Percentiles rank a stretch among this genome's conserved stretches.
These are phyloP conservation scores for Trypanosoma vivax DNA, from an alignment of 208 protist genomes.

Conservation along the genomic window DNA sequence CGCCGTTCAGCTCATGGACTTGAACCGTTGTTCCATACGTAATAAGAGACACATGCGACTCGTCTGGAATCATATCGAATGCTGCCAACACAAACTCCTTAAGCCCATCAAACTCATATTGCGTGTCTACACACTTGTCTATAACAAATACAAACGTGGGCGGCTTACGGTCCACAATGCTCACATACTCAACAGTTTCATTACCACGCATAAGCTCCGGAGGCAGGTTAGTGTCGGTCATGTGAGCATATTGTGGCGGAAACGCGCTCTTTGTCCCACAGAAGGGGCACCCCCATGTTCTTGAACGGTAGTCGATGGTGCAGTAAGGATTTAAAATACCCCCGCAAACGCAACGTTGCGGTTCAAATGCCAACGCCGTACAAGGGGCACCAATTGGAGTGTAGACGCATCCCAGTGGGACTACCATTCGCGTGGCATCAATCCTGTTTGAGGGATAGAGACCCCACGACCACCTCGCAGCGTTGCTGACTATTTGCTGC, in stretches of 20 bases:
- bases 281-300: slow-evolving; percentile 93
- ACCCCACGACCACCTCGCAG: slow-evolving; percentile 93
- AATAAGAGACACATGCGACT: slow-evolving; percentile 94
- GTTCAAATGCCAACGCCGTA: slow-evolving; percentile 89
- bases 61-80: slow-evolving; percentile 90
- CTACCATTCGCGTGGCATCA: slow-evolving; percentile 92
- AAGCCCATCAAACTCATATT: slow-evolving; percentile 90
- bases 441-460: slow-evolving; percentile 91
- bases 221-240: slow-evolving; percentile 86
- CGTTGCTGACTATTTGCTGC: slow-evolving; percentile 8
- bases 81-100: slow-evolving; percentile 91
- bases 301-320: slow-evolving; percentile 47
- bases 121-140: slow-evolving; percentile 94
- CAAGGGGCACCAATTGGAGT: slow-evolving; percentile 91
- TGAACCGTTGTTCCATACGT: slow-evolving; percentile 96
- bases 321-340: slow-evolving; percentile 94
- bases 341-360: slow-evolving; percentile 91
- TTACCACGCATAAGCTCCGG: slow-evolving; percentile 86
- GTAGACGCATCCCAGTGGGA: slow-evolving; percentile 95
- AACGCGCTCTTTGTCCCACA: slow-evolving; percentile 92
- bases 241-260: slow-evolving; percentile 92
- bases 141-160: slow-evolving; percentile 95
- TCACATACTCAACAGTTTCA: slow-evolving; percentile 95
- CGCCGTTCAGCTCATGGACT: slow-evolving; percentile 68
- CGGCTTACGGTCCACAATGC: slow-evolving; percentile 35